phyloP scores from a whole-genome alignment of 2,329 filamentous ascomycete species.

The Pseudopyrenochaeta lycopersici region DNA sequence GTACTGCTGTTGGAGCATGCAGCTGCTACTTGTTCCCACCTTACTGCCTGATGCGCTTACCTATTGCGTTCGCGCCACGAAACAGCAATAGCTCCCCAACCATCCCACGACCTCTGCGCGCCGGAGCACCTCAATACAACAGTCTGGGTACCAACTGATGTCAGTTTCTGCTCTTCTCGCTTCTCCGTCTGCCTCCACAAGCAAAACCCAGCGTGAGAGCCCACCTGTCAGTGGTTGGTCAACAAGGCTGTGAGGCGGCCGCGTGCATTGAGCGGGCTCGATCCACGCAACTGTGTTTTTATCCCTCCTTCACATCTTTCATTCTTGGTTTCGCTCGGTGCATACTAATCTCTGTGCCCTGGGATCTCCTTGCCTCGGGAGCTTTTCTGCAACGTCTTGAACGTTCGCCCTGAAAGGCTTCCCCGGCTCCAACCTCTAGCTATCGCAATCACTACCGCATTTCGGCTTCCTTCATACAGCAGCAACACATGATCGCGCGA shows the following conservation, averaged over 20 bases:
- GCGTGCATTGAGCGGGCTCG: conserved; percentile 9
- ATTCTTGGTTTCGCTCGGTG: conserved; percentile 1
- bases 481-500: not conserved
- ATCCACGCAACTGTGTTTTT: conserved; percentile 9
- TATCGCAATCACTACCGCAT: not conserved
- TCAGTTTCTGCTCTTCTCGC: not conserved
- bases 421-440: not conserved
- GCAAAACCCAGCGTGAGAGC: not conserved
- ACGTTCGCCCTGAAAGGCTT: not conserved
- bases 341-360: conserved; percentile 14
- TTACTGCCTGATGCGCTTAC: conserved; percentile 17
- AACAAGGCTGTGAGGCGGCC: conserved; percentile 19
- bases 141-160: not conserved
- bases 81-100: conserved; percentile 11
- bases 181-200: not conserved
- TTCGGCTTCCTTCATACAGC: not conserved
- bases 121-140: conserved; percentile 9
- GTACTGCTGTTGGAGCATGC: conserved; percentile 16
- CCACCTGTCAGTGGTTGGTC: conserved; percentile 5
- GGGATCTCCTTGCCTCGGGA: not conserved
- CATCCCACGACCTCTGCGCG: conserved; percentile 8
- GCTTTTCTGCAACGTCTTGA: not conserved
- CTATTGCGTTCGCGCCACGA: conserved; percentile 8
- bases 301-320: conserved; percentile 2
- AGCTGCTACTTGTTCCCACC: conserved; percentile 7